Base-by-base conservation (phyloP, 2,329 filamentous ascomycete species). In the Pseudogymnoascus sp. region DNA sequence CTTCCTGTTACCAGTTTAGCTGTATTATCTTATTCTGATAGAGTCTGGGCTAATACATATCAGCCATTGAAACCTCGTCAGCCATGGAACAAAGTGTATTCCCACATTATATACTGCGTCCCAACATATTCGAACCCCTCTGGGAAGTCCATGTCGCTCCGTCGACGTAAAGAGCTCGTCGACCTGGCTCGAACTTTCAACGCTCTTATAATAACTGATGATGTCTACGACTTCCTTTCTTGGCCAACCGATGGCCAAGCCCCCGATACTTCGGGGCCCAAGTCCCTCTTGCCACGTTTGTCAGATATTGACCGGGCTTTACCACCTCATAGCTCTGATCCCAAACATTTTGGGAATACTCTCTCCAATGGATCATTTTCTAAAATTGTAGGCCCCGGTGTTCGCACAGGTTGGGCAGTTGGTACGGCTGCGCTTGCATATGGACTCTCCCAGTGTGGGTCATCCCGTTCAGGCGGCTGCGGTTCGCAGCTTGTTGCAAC, bases 51-150 rank as follows among this genome's bases (percentile, higher is more conserved):
- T 54, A 54, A 54, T 54, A 20, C 7, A 33, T 14, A 9, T 3
- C 22, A 41, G 59, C 7, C 9, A 38, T 28, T 50, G 59, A 35
- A 62, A 68, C 57, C 57, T 20, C 11, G 37, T 22, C 57, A n/a
- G 33, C 57, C 41, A 36, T 83, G 81, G 74, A 77, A 77, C 12
- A 86, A 87, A 65, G 78, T 86, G 36, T 89, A 87, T 73, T 82
- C 81, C 65, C 83, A 89, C 68, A 70, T 89, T 64, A 83, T 90
- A 64, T 90, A 90, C 67, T 79, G 79, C 12, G 85, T 87, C 2
- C 86, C 87, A 0, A 87, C 86, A 0, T 90, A 89, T 68, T 82
- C 85, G 4, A 90, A 90, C 64, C 87, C 87, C 0, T 85, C 83
- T 0, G 84, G 80, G 30, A 81, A 82, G 67, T 85, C 86, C 1